Evolutionary conservation across 2,329 filamentous ascomycete genomes (phyloP).

Genomic region (Xylariales sp.): DNA sequence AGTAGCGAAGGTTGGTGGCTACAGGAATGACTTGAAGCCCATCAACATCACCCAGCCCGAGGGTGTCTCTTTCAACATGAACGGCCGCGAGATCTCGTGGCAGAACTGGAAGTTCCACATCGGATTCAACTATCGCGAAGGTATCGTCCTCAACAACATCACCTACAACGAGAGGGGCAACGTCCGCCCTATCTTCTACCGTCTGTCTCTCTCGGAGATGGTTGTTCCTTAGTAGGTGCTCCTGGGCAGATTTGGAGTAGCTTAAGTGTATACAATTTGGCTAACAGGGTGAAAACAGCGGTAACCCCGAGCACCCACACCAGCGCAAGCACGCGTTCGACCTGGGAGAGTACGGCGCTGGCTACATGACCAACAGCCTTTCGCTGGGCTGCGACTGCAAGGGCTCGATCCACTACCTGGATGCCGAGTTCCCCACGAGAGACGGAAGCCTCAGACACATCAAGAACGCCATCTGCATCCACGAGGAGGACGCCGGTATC

Average conservation of each 20-base stretch:
- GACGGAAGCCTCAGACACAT: slow-evolving; percentile 73
- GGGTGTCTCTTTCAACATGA: slow-evolving; percentile 79
- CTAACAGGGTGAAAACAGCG: slow-evolving; percentile 27
- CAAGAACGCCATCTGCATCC: slow-evolving; percentile 93
- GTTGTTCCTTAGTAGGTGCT: slow-evolving; percentile 75
- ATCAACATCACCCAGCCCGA: slow-evolving; percentile 86
- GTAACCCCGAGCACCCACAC: slow-evolving; percentile 75
- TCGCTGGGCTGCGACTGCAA: slow-evolving; percentile 81
- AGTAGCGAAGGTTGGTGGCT: slow-evolving; percentile 71
- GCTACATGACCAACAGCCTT: slow-evolving; percentile 79
- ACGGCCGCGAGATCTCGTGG: slow-evolving; percentile 74
- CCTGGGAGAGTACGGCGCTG: slow-evolving; percentile 74
- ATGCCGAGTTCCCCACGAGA: slow-evolving; percentile 77
- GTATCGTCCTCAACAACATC: slow-evolving; percentile 86
- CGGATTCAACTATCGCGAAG: slow-evolving; percentile 92
- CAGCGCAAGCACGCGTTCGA: slow-evolving; percentile 81
- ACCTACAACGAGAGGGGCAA: slow-evolving; percentile 81
- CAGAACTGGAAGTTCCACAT: slow-evolving; percentile 93
- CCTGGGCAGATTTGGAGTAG: neutral
- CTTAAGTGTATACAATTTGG: slow-evolving; percentile 6
- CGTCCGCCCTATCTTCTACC: slow-evolving; percentile 77
- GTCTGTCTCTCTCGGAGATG: slow-evolving; percentile 88
- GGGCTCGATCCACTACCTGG: slow-evolving; percentile 86
- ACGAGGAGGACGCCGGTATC: slow-evolving; percentile 89
- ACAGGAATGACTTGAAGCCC: slow-evolving; percentile 74